Percentiles rank a stretch among this genome's conserved stretches.
Conservation (phyloP, 2,329 filamentous ascomycete genomes). For the Trichoderma brevicompactum region DNA sequence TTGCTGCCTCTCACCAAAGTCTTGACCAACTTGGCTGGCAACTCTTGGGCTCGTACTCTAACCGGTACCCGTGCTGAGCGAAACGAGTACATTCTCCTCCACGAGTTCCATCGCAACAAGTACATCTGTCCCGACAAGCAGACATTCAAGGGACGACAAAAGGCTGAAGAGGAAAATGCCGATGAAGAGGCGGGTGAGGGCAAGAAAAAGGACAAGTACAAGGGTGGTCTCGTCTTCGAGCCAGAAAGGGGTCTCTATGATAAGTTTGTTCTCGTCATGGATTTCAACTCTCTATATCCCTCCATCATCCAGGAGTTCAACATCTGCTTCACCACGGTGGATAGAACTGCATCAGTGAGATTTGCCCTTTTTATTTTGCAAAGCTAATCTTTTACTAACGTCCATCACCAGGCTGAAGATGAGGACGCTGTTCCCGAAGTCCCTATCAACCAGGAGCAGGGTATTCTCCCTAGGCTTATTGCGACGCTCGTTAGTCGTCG, state of each 20-base stretch:
- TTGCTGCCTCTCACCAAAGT: slow-evolving; percentile 94
- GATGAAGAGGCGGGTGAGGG: slow-evolving; percentile 72
- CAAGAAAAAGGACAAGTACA: slow-evolving; percentile 99
- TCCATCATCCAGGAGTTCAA: slow-evolving; percentile 99
- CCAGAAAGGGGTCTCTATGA: slow-evolving; percentile 97
- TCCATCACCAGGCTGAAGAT: slow-evolving; percentile 57
- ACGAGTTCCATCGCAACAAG: slow-evolving; percentile 95
- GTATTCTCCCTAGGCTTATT: slow-evolving; percentile 89
- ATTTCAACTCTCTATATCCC: slow-evolving; percentile 98
- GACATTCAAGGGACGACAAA: slow-evolving; percentile 74
- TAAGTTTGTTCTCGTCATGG: slow-evolving; percentile 98
- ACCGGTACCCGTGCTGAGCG: slow-evolving; percentile 95
- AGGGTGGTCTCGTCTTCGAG: slow-evolving; percentile 97
- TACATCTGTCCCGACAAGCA: slow-evolving; percentile 98
- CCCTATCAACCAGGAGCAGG: slow-evolving; percentile 75
- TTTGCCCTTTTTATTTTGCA: neutral
- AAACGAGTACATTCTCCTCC: slow-evolving; percentile 98
- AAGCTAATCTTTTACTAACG: slow-evolving; percentile 37
- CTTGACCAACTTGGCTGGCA: slow-evolving; percentile 93
- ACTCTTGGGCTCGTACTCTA: slow-evolving; percentile 95
- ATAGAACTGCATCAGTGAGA: slow-evolving; percentile 72
- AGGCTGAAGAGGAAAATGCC: slow-evolving; percentile 69
- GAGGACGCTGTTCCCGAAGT: slow-evolving; percentile 90
- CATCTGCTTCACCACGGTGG: slow-evolving; percentile 98
- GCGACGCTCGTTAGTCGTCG: slow-evolving; percentile 86